Base-by-base conservation (phyloP, 169 alveolate species). In the Babesia microti region DNA sequence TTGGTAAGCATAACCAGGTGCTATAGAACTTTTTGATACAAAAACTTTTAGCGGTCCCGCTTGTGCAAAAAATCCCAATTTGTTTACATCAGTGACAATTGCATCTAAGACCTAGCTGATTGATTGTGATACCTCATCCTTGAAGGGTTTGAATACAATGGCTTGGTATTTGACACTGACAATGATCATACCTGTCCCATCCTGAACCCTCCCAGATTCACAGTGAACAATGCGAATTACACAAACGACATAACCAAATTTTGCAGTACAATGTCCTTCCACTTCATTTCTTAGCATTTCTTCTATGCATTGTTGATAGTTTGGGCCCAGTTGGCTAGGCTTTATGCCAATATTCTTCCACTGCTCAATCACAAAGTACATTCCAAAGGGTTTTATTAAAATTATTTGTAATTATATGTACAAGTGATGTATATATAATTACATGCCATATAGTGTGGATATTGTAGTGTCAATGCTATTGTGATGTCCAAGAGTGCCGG, bases 41-140 rank as follows among this genome's bases (percentile, higher is more conserved):
- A 86, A 86, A 9, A 82, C 92, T 75, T 83, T 84, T 39, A 86
- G 54, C 3, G 94, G 94, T n/a, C 94, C 94, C 35, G 91, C 88
- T 43, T 86, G 90, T 1, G 88, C 94, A 29, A 86, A 84, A 50
- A 84, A 72, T 6, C 94, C 94, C 9, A 86, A 68, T 43, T 84
- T 81, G 68, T 86, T 86, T 24, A 86, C 94, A 55, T 84, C 92
- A 22, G 89, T 86, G 12, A 86, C 91, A 7, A 85, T 79, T 1
- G 89, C 94, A 52, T 86, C 94, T 21, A 86, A 67, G 0, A 82
- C 91, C 91, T 82, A 49, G 7, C 17, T 22, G 42, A 0, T 6
- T 12, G 2, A 23, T 11, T 17, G 17, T 22, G 60, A 12, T 42
- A 85, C 94, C 85, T 87, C 94, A 41, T 84, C 93, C 40, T 84